These are phyloP conservation scores for Hypoxylon crocopeplum DNA, from an alignment of 495 filamentous ascomycete genomes.

Conservation along the genomic window DNA sequence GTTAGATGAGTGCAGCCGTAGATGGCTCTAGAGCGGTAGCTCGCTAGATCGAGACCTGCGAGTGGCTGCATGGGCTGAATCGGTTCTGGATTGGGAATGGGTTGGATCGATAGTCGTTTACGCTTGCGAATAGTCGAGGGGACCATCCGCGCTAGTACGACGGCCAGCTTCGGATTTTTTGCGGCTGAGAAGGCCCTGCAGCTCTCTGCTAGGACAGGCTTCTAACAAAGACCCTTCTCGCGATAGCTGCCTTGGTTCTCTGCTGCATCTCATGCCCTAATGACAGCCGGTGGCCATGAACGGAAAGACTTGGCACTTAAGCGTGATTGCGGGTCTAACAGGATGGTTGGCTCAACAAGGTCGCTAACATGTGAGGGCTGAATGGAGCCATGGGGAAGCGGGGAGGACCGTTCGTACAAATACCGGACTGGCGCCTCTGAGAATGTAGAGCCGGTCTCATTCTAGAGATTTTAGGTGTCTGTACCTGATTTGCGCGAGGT, in stretches of 20 bases:
- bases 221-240: neutral
- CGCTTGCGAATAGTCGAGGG: neutral
- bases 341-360: neutral
- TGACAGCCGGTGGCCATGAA: neutral
- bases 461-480: neutral
- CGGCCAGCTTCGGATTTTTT: neutral
- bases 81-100: slow-evolving; percentile 19
- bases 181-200: slow-evolving; percentile 33
- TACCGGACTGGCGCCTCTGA: slow-evolving; percentile 6
- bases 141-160: slow-evolving; percentile 18
- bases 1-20: slow-evolving; percentile 3
- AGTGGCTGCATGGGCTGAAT: slow-evolving; percentile 21
- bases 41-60: slow-evolving; percentile 13
- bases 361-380: slow-evolving; percentile 5
- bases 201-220: slow-evolving; percentile 19
- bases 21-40: slow-evolving; percentile 4
- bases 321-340: slow-evolving; percentile 10
- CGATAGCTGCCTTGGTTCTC: slow-evolving; percentile 1
- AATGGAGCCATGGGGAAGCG: neutral
- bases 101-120: slow-evolving; percentile 25
- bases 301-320: slow-evolving; percentile 2
- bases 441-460: neutral
- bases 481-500: neutral
- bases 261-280: neutral
- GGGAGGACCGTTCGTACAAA: slow-evolving; percentile 22